Evolutionary conservation across 2,329 filamentous ascomycete species (phyloP).

Genomic region (Scolecobasidium constrictum): DNA sequence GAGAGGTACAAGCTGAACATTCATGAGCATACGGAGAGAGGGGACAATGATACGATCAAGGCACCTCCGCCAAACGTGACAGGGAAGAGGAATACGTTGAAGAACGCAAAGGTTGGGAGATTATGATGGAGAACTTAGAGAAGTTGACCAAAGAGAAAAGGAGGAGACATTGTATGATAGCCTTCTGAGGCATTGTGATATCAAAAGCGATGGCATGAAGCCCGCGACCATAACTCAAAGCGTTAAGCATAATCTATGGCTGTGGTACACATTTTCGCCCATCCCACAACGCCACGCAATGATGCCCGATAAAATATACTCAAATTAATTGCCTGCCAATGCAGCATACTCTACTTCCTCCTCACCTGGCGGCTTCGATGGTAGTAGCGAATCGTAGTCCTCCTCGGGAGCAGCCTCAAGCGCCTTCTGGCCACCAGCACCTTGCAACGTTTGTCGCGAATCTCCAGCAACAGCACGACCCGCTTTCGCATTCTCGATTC

Average conservation of each 20-base stretch:
- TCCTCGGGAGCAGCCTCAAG: conserved; percentile 37
- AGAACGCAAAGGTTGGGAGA: conserved; percentile 24
- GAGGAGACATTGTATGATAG: too few relatives aligned
- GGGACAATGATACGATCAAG: conserved; percentile 88
- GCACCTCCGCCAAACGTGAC: conserved; percentile 29
- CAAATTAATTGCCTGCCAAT: conserved; percentile 61
- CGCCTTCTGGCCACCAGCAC: conserved; percentile 1
- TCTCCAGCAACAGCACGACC: conserved; percentile 45
- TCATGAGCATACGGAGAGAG: conserved; percentile 81
- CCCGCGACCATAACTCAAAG: too few relatives aligned
- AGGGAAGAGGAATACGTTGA: conserved; percentile 21
- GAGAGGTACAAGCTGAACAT: conserved; percentile 63
- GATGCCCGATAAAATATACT: too few relatives aligned
- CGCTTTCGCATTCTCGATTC: conserved; percentile 69
- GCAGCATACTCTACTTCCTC: conserved; percentile 77
- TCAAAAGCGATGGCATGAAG: too few relatives aligned
- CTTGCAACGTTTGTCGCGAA: conserved; percentile 12
- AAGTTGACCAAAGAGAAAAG: too few relatives aligned
- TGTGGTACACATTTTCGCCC: neutral
- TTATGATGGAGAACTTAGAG: too few relatives aligned
- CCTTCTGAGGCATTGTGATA: too few relatives aligned
- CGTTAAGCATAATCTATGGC: neutral
- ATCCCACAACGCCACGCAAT: too few relatives aligned
- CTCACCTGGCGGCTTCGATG: conserved; percentile 65
- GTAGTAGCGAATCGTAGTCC: conserved; percentile 32